These are phyloP conservation scores for Venturia nashicola DNA, from an alignment of 2,329 filamentous ascomycete genomes.

Conservation along the genomic window DNA sequence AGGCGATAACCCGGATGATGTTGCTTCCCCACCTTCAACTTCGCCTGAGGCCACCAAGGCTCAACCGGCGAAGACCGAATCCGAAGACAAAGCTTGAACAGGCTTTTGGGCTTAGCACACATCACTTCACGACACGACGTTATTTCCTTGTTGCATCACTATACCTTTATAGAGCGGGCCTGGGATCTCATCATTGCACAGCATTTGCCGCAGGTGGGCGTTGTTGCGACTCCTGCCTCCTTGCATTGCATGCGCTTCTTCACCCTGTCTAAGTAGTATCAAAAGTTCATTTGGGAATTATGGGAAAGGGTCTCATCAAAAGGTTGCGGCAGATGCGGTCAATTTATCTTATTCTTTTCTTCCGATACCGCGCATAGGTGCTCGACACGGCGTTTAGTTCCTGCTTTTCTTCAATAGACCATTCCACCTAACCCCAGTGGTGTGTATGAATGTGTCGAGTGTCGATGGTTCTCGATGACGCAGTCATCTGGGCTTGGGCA, in stretches of 20 bases:
- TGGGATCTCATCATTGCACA: background rate
- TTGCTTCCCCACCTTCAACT: constrained; percentile 56
- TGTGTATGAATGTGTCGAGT: constrained; percentile 1
- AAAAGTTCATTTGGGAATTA: background rate
- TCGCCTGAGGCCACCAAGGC: constrained; percentile 53
- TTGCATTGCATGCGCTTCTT: constrained; percentile 2
- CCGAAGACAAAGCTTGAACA: constrained; percentile 1
- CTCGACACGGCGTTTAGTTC: background rate
- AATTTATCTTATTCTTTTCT: background rate
- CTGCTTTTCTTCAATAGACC: background rate
- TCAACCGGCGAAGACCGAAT: constrained; percentile 12
- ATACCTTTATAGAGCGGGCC: background rate
- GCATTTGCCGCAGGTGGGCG: background rate
- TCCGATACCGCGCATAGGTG: background rate
- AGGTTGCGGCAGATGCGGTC: background rate
- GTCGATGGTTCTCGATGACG: background rate
- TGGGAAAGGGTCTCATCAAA: background rate
- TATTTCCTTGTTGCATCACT: background rate
- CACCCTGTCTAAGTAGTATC: background rate
- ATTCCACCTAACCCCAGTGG: background rate
- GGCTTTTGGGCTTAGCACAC: background rate
- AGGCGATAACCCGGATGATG: constrained; percentile 44
- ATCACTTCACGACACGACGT: background rate
- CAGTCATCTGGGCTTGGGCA: background rate
- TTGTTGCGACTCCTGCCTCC: background rate